Evolutionary conservation across 2,329 filamentous ascomycete genomes (phyloP), one percentile per base, ranked within the genome.

Genomic region (Bipolaris cookei): DNA sequence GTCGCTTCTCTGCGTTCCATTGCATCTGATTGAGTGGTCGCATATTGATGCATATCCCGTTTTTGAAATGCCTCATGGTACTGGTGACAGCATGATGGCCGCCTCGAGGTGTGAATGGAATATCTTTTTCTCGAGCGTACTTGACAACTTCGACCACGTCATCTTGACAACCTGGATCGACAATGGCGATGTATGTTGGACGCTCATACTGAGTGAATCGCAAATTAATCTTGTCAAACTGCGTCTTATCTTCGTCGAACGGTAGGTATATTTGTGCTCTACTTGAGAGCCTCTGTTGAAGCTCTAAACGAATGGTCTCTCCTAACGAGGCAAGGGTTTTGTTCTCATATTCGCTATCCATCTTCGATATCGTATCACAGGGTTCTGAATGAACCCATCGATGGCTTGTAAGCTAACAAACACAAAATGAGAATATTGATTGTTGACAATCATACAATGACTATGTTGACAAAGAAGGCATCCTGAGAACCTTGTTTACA

Each of bases 171-270:
- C 34, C 18, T 56, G 53, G 53, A 10, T 51, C 20, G 41, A 56
- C 41, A 14, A 56, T 7, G 21, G 32, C 53, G n/a, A 56, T 47
- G 23, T 51, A 56, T 23, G 34, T 56, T 30, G 53, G 53, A 14
- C 41, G 47, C 47, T 45, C 47, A 20, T 56, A 56, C 47, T 56
- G 47, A 20, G 47, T 56, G 34, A 56, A 56, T n/a, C 53, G 53
- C 8, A 56, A 20, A 32, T 56, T 46, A 20, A 34, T 32, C 7
- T 56, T 51, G 3, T 51, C 47, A 34, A 51, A 56, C n/a, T 34
- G 32, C 10, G 41, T 46, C 2, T 13, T 51, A 34, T 56, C 41
- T 18, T 13, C 6, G 20, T 56, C 53, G n/a, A 46, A 56, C 11
- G 41, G 41, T 1, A 56, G 30, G 18, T 51, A 23, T 3, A 51